These are phyloP conservation scores for Wickerhamiella australiensis DNA, from an alignment of 805 yeast species.

Conservation along the genomic window DNA sequence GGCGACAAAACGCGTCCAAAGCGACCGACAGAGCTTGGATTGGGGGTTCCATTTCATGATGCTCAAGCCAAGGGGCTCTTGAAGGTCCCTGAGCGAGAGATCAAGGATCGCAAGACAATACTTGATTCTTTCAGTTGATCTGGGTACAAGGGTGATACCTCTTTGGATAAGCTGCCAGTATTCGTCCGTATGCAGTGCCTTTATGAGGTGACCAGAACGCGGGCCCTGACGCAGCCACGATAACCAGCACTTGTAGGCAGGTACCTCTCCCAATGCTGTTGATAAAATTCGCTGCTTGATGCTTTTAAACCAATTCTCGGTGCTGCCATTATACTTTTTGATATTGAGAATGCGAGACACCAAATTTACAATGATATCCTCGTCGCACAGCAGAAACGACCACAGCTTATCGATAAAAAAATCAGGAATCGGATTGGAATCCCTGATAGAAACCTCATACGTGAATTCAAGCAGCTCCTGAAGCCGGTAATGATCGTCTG, in stretches of 20 bases:
- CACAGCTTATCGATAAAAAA: neutral
- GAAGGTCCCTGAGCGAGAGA: constrained; percentile 38
- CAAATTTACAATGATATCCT: neutral
- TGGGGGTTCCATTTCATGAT: constrained; percentile 35
- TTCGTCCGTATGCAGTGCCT: constrained; percentile 8
- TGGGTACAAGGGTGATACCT: constrained; percentile 37
- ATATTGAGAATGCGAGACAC: constrained; percentile 1
- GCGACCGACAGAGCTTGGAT: constrained; percentile 18
- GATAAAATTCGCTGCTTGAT: neutral
- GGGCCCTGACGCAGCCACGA: constrained; percentile 7
- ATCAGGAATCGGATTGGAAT: neutral
- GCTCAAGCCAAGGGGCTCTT: constrained; percentile 27
- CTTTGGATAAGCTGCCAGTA: constrained; percentile 50
- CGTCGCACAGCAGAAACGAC: neutral
- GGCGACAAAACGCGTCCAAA: constrained; percentile 66
- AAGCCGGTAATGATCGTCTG: neutral
- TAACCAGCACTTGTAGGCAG: constrained; percentile 6
- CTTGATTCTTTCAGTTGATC: constrained; percentile 56
- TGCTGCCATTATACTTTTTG: neutral
- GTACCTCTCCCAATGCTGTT: neutral
- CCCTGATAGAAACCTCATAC: neutral
- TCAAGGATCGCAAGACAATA: constrained; percentile 54
- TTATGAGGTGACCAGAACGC: neutral
- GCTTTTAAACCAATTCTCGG: neutral
- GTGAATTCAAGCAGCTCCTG: neutral